Conservation (phyloP, 1,284 basidiomycete genomes). For the Flammula alnicola region DNA sequence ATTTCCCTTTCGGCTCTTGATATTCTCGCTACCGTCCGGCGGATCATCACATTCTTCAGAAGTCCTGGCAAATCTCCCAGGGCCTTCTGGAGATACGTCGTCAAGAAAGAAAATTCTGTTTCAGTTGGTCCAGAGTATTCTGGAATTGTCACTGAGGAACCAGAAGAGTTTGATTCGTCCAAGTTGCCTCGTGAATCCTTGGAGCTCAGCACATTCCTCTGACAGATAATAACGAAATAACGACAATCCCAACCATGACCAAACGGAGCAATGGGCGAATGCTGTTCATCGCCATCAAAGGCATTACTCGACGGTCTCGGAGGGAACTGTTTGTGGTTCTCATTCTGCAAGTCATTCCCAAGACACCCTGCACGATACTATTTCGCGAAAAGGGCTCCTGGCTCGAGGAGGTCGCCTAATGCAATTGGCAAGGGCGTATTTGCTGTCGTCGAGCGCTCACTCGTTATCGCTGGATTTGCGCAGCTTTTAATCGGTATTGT, state of each 20-base stretch:
- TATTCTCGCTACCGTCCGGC: constrained; percentile 49
- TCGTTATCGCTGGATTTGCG: constrained; percentile 73
- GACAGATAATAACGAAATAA: constrained; percentile 28
- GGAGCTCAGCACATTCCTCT: constrained; percentile 33
- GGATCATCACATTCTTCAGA: constrained; percentile 52
- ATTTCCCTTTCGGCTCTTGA: constrained; percentile 64
- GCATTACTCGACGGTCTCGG: constrained; percentile 53
- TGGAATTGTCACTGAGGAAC: constrained; percentile 57
- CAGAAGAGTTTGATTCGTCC: constrained; percentile 53
- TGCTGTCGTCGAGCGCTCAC: constrained; percentile 58
- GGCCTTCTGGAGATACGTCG: constrained; percentile 58
- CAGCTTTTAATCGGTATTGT: constrained; percentile 73
- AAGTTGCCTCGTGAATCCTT: constrained; percentile 38
- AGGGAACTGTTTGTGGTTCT: constrained; percentile 55
- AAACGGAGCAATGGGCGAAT: constrained; percentile 51
- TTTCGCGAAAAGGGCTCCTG: constrained; percentile 19
- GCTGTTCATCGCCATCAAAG: constrained; percentile 45
- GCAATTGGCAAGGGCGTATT: constrained; percentile 52
- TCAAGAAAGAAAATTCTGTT: constrained; percentile 44
- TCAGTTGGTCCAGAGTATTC: constrained; percentile 50
- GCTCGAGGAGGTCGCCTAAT: constrained; percentile 36
- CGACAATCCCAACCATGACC: constrained; percentile 19
- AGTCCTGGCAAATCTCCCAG: constrained; percentile 47
- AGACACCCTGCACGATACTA: constrained; percentile 63
- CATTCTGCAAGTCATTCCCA: constrained; percentile 61